Base-by-base conservation (phyloP, 176 grass and related monocot species). In the Zoysia pacifica region DNA sequence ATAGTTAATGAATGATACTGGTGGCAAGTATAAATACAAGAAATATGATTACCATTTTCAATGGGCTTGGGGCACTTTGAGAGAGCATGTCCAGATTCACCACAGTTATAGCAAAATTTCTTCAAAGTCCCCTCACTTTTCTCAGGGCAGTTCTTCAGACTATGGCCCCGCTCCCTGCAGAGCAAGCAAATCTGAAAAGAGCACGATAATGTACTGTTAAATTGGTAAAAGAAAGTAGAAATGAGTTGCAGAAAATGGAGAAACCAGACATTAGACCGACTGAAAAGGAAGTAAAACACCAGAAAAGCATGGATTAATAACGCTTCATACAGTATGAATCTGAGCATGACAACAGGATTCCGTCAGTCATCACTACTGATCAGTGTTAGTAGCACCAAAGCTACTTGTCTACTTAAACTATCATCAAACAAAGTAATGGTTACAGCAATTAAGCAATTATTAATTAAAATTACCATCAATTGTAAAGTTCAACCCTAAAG, bases 21-120 rank as follows among this genome's bases (percentile, higher is more conserved):
- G 12, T 82, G 48, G 18, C 28, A 55, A 1, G 5, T 48, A 75
- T 58, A 28, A 18, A 48, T 13, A 50, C 52, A 35, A 35, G 28
- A 43, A 79, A 74, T 71, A 35, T 6, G 53, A 80, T 69, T 85
- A 97, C 96, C 96, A 89, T 93, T 80, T 82, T 91, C 56, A 84
- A 91, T 87, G 35, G 92, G 90, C 48, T 91, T 78, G 54, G 92
- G 76, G 59, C 96, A 99, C 61, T 86, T 94, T 9, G 84, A 95
- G 74, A 99, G 90, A 63, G 93, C 89, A 78, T 99, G 96, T 15
- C 92, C 90, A 69, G 40, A 79, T 86, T 80, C 88, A 79, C 96
- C 92, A 70, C 96, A 99, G 69, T 99, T 99, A 77, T 99, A 99
- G 68, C 92, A 95, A 55, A 95, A 88, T 54, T 95, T 99, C 68